Base-by-base conservation (phyloP, 2,329 filamentous ascomycete species). In the Rachicladosporium sp. region DNA sequence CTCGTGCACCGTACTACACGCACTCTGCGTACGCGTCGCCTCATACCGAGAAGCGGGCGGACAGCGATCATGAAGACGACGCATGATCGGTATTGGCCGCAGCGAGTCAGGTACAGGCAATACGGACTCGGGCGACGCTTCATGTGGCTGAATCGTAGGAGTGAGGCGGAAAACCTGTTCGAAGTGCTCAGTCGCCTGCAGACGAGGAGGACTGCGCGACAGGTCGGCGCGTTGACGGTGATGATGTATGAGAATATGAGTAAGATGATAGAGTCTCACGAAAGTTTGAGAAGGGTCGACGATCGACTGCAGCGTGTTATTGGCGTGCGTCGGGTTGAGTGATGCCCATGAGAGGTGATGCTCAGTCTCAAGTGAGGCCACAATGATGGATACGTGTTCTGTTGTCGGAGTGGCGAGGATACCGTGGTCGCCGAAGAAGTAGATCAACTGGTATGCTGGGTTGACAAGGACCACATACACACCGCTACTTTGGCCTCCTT, bases 131-230 rank as follows among this genome's bases (percentile, higher is more conserved):
- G 49, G 19, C 54, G 58, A 44, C 45, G 64, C 8, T 53, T 58
- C 37, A 31, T 55, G 10, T 66, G 63, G 63, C 43, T 66, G 33
- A 46, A 51, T 30, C 50, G 43, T 36, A 65, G 64, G 42, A 45
- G 51, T 2, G 55, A 58, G 32, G 59, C 59, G 9, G 48, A 61
- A 36, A 46, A 43, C n/a, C 45, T 66, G 37, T 56, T 60, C 30
- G 49, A 59, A 33, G 46, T 48, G 3, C 37, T 67, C 38, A 56
- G 47, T 41, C 46, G 62, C 33, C 49, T 65, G 31, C 60, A 65
- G 46, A 56, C 57, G 4, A 51, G 63, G 37, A 45, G 62, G 35
- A 64, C 59, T 21, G 55, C 57, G 27, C 45, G 53, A 38, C 56
- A 59, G 42, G 55, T 59, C 3, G 52, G 51, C 10, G 57, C 54